Percentiles rank a stretch among this genome's conserved stretches.
phyloP scores from a whole-genome alignment of 2,329 filamentous ascomycete species.

The Fusarium sp. region DNA sequence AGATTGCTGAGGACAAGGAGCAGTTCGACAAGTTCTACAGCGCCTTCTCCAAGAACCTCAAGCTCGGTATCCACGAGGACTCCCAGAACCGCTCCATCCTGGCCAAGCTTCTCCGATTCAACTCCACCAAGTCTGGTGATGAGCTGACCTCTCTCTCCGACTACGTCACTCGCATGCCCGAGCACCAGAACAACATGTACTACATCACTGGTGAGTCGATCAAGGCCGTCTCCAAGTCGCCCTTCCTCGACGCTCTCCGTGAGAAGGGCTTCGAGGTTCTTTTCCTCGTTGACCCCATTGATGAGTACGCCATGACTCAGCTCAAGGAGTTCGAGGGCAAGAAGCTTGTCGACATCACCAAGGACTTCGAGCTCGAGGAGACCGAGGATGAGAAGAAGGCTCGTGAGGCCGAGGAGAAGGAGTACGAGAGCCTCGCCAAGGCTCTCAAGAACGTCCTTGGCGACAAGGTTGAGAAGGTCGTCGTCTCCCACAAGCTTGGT shows the following conservation, averaged over 20 bases:
- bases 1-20: constrained; percentile 99
- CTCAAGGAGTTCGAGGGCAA: constrained; percentile 99
- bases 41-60: constrained; percentile 99
- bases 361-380: constrained; percentile 99
- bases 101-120: constrained; percentile 98
- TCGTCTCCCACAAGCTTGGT: constrained; percentile 96
- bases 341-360: constrained; percentile 99
- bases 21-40: constrained; percentile 99
- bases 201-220: constrained; percentile 99
- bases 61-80: constrained; percentile 99
- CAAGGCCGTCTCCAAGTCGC: constrained; percentile 97
- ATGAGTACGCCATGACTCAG: constrained; percentile 99
- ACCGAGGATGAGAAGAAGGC: constrained; percentile 98
- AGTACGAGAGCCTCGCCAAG: constrained; percentile 95
- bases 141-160: constrained; percentile 94
- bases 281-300: constrained; percentile 99
- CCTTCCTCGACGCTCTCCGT: constrained; percentile 98
- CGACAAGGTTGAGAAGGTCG: constrained; percentile 99
- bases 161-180: constrained; percentile 99
- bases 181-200: constrained; percentile 99
- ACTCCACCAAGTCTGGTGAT: constrained; percentile 98
- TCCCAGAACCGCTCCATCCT: constrained; percentile 92
- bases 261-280: constrained; percentile 99
- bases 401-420: constrained; percentile 97
- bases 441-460: constrained; percentile 98